phyloP scores from a whole-genome alignment of 2,329 filamentous ascomycete species.

The Clathrospora elynae region DNA sequence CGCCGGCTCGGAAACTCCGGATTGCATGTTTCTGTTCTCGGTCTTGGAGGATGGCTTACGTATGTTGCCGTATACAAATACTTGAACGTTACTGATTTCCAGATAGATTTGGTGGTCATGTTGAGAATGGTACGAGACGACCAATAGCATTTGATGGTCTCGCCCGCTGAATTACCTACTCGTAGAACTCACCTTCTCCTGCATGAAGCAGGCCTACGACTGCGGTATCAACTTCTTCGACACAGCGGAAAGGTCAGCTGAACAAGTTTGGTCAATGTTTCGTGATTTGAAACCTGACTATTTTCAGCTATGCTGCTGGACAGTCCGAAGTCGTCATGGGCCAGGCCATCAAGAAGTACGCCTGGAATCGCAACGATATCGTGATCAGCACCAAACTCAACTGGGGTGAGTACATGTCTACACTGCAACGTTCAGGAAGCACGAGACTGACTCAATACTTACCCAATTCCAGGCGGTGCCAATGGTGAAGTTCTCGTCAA shows the following conservation, averaged over 20 bases:
- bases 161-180: constrained; percentile 1
- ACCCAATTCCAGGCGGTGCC: no score
- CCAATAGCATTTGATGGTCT: constrained; percentile 2
- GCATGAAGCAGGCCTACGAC: constrained; percentile 61
- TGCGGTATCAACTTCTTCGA: constrained; percentile 53
- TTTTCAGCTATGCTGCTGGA: constrained; percentile 53
- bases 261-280: no score
- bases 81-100: constrained; percentile 1
- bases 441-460: constrained; percentile 64
- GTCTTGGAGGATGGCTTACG: constrained; percentile 67
- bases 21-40: constrained; percentile 74
- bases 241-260: constrained; percentile 34
- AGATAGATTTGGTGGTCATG: constrained; percentile 64
- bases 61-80: no score
- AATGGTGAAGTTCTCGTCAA: constrained; percentile 62
- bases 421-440: not conserved
- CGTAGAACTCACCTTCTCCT: constrained; percentile 60
- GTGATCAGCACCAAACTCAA: constrained; percentile 55
- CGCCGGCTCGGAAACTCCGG: constrained; percentile 73
- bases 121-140: constrained; percentile 67
- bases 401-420: constrained; percentile 5
- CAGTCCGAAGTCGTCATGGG: constrained; percentile 62
- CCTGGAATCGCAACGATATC: constrained; percentile 57
- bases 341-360: constrained; percentile 60
- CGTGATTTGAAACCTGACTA: no score